These are phyloP conservation scores for Hymenoscyphus occultus DNA, from an alignment of 2,329 filamentous ascomycete species.

Conservation along the genomic window DNA sequence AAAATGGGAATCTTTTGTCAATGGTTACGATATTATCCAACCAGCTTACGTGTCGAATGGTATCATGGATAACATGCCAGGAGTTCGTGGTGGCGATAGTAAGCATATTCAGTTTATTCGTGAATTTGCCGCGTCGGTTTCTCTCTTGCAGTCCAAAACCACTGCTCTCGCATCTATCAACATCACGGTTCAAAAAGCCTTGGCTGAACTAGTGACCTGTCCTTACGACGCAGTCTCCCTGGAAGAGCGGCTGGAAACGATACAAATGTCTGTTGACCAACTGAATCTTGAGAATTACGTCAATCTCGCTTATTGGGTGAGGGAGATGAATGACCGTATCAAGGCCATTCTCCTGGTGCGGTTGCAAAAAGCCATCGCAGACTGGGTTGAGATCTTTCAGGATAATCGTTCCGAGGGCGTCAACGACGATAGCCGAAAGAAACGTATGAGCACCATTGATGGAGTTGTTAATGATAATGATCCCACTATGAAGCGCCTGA, in stretches of 20 bases:
- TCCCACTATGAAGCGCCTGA: constrained; percentile 68
- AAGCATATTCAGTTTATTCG: constrained; percentile 96
- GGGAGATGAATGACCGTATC: constrained; percentile 80
- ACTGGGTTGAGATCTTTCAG: constrained; percentile 87
- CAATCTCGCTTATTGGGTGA: constrained; percentile 88
- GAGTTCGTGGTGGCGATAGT: constrained; percentile 65
- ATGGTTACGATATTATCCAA: constrained; percentile 86
- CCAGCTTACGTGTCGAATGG: constrained; percentile 57
- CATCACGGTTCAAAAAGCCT: constrained; percentile 73
- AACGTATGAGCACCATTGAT: constrained; percentile 43
- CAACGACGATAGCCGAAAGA: constrained; percentile 51
- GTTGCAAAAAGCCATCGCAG: constrained; percentile 75
- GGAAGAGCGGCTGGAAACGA: constrained; percentile 73
- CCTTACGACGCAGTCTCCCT: constrained; percentile 79
- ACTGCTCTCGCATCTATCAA: constrained; percentile 75
- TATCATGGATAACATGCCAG: constrained; percentile 54
- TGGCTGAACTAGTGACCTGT: constrained; percentile 80
- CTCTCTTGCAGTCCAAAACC: constrained; percentile 84
- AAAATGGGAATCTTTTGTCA: constrained; percentile 97
- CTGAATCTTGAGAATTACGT: constrained; percentile 95
- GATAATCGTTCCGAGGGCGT: constrained; percentile 45
- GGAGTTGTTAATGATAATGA: constrained; percentile 47
- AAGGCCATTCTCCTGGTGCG: constrained; percentile 77
- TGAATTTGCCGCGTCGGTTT: constrained; percentile 85
- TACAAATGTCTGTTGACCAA: constrained; percentile 92